A percentile compares a stretch with the other conserved stretches of the same genome.
Conservation (phyloP, 805 yeast species). For the Ogataea kodamae region DNA sequence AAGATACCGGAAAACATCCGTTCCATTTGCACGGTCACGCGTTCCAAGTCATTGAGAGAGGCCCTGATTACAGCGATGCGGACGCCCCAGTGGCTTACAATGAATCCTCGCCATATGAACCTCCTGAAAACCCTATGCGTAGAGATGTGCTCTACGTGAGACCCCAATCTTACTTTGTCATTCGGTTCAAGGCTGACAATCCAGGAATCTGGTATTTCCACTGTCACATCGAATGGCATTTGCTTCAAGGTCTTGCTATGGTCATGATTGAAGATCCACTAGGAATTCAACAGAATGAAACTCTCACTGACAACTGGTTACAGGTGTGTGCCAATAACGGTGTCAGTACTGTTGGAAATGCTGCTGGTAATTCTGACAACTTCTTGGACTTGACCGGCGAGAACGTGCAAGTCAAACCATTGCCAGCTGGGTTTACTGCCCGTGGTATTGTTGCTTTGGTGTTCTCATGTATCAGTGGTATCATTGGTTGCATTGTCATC, state of each 20-base stretch:
- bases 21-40: slow-evolving; percentile 95
- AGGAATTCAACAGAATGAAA: slow-evolving; percentile 58
- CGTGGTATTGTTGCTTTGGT: slow-evolving; percentile 92
- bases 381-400: slow-evolving; percentile 70
- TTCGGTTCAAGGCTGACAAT: slow-evolving; percentile 87
- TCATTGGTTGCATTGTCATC: slow-evolving; percentile 75
- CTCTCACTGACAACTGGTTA: slow-evolving; percentile 57
- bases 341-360: slow-evolving; percentile 67
- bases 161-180: slow-evolving; percentile 80
- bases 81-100: slow-evolving; percentile 58
- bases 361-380: slow-evolving; percentile 74
- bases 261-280: slow-evolving; percentile 80
- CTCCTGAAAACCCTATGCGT: slow-evolving; percentile 74
- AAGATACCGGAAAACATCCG: slow-evolving; percentile 92
- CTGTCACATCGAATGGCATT: slow-evolving; percentile 98
- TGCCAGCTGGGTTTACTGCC: slow-evolving; percentile 91
- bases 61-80: slow-evolving; percentile 52
- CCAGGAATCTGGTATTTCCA: slow-evolving; percentile 99
- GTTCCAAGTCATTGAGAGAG: slow-evolving; percentile 81
- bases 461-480: slow-evolving; percentile 83
- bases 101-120: slow-evolving; percentile 44
- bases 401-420: slow-evolving; percentile 57
- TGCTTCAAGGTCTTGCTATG: slow-evolving; percentile 88
- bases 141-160: slow-evolving; percentile 80
- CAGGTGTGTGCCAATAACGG: slow-evolving; percentile 57